Evolutionary conservation across 2,329 filamentous ascomycete genomes (phyloP).

Genomic region (Scorias spongiosa): DNA sequence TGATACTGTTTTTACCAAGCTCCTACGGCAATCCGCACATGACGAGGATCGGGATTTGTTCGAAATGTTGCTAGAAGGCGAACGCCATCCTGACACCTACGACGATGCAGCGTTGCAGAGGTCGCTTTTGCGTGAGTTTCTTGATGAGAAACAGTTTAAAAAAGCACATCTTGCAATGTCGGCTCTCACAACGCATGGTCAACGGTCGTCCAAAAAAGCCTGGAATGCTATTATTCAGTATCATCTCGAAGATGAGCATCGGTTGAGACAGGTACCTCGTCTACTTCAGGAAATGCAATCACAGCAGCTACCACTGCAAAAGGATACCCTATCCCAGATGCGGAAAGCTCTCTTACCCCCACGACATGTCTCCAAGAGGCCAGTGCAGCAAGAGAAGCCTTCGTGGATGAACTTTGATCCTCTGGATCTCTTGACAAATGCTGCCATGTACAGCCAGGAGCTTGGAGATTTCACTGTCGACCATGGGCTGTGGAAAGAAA

Average conservation of each 20-base stretch:
- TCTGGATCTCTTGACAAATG: constrained; percentile 30
- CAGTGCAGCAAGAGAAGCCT: constrained; percentile 5
- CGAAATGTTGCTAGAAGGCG: constrained; percentile 38
- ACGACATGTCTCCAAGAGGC: constrained; percentile 25
- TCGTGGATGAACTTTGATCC: constrained; percentile 18
- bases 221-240: constrained; percentile 35
- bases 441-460: constrained; percentile 17
- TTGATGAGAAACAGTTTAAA: constrained; percentile 34
- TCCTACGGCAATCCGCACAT: constrained; percentile 49
- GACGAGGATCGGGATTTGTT: constrained; percentile 39
- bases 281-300: constrained; percentile 36
- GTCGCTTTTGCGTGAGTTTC: constrained; percentile 36
- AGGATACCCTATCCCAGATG: neutral
- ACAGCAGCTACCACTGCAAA: constrained; percentile 14
- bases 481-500: constrained; percentile 38
- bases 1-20: constrained; percentile 47
- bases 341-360: constrained; percentile 23
- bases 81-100: constrained; percentile 50
- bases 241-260: constrained; percentile 8
- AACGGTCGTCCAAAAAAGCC: constrained; percentile 5
- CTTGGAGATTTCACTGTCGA: constrained; percentile 27
- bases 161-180: constrained; percentile 42
- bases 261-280: constrained; percentile 9
- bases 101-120: constrained; percentile 42
- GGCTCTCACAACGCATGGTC: constrained; percentile 29